Percentiles rank a stretch among this genome's conserved stretches.
phyloP scores from a whole-genome alignment of 306 rosid genomes.

The Trichosanthes truncata region DNA sequence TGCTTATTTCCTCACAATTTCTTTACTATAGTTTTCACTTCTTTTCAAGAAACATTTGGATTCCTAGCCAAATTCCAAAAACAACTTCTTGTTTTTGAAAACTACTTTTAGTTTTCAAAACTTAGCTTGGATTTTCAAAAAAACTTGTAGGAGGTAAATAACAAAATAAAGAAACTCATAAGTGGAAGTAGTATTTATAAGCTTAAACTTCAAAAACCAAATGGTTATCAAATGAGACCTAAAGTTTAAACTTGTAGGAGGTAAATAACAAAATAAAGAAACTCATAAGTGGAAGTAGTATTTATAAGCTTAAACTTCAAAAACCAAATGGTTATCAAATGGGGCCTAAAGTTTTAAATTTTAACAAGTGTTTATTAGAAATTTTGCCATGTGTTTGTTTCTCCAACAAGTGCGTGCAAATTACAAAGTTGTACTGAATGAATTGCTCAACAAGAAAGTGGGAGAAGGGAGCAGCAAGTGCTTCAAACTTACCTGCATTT shows the following conservation, averaged over 20 bases:
- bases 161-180: too few relatives aligned
- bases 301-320: too few relatives aligned
- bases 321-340: background rate
- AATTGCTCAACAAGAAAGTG: background rate
- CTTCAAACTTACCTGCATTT: slow-evolving; percentile 39
- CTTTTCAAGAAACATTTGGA: background rate
- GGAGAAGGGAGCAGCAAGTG: background rate
- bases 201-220: too few relatives aligned
- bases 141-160: background rate
- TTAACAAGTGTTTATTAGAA: background rate
- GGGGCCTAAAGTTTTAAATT: background rate
- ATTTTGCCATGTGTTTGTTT: background rate
- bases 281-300: too few relatives aligned
- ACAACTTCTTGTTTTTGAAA: background rate
- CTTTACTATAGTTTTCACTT: background rate
- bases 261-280: too few relatives aligned
- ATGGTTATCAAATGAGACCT: background rate
- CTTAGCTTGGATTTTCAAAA: too few relatives aligned
- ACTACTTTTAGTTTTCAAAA: background rate
- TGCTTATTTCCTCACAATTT: background rate
- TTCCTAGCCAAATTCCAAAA: background rate
- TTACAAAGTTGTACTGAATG: background rate
- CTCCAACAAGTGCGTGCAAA: background rate
- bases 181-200: too few relatives aligned
- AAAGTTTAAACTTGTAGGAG: background rate